Conservation (phyloP, 805 yeast species). For the Naumovozyma dairenensis region DNA sequence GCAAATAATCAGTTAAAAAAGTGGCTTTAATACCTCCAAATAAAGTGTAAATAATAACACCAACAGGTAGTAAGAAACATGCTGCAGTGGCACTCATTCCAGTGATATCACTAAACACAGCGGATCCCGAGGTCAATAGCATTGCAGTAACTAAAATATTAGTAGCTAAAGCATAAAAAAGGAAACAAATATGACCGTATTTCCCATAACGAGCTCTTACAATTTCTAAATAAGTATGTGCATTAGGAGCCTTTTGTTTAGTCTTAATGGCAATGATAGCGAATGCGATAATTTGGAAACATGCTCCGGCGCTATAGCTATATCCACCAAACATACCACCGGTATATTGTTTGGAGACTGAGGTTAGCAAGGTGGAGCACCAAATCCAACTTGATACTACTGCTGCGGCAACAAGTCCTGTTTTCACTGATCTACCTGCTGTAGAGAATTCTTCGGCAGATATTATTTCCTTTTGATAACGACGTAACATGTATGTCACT, state of each 20-base stretch:
- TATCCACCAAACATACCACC: slow-evolving; percentile 75
- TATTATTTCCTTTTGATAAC: slow-evolving; percentile 78
- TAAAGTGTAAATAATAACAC: slow-evolving; percentile 63
- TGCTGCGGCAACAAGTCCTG: slow-evolving; percentile 79
- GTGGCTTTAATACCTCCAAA: slow-evolving; percentile 82
- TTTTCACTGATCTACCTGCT: slow-evolving; percentile 81
- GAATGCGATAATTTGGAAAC: slow-evolving; percentile 78
- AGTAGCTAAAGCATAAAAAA: slow-evolving; percentile 78
- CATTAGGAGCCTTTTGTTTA: slow-evolving; percentile 81
- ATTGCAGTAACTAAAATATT: slow-evolving; percentile 86
- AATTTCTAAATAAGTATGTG: slow-evolving; percentile 85
- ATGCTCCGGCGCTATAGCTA: slow-evolving; percentile 86
- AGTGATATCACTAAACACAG: slow-evolving; percentile 68
- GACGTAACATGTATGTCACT: slow-evolving; percentile 56
- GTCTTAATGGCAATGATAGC: slow-evolving; percentile 83
- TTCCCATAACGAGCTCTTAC: slow-evolving; percentile 73
- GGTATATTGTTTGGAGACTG: slow-evolving; percentile 68
- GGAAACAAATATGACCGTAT: slow-evolving; percentile 56
- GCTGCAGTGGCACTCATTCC: slow-evolving; percentile 80
- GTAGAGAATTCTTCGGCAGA: slow-evolving; percentile 92
- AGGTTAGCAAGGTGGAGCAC: slow-evolving; percentile 71
- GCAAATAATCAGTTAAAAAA: slow-evolving; percentile 68
- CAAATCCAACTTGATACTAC: slow-evolving; percentile 93
- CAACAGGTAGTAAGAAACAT: slow-evolving; percentile 71
- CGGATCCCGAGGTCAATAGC: slow-evolving; percentile 86